phyloP scores from a whole-genome alignment of 495 filamentous ascomycete species.

The Copromyces sp. region DNA sequence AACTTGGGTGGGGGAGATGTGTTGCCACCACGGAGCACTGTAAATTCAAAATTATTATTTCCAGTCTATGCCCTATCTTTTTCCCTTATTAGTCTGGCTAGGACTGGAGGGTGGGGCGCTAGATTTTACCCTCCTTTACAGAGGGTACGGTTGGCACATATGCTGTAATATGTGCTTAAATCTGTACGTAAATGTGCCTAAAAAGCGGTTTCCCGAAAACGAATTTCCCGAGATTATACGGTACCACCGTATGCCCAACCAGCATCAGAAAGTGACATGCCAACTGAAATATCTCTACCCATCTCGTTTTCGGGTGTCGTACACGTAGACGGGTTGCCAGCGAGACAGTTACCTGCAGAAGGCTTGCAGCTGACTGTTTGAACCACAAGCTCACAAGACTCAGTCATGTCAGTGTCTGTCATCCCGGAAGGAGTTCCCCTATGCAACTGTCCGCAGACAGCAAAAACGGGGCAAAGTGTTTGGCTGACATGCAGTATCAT shows the following conservation, averaged over 20 bases:
- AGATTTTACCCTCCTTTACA: too few species aligned
- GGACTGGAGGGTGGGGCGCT: too few species aligned
- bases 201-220: too few species aligned
- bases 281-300: background rate
- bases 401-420: background rate
- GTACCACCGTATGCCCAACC: background rate
- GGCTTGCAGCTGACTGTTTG: background rate
- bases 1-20: too few species aligned
- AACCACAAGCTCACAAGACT: background rate
- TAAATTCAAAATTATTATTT: too few species aligned
- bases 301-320: background rate
- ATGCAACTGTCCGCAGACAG: background rate
- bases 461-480: background rate
- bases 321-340: background rate
- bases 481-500: background rate
- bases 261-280: background rate
- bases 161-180: too few species aligned
- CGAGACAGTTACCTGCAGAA: background rate
- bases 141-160: too few species aligned
- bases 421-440: background rate
- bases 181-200: too few species aligned
- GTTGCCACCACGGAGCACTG: too few species aligned
- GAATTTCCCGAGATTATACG: too few species aligned
- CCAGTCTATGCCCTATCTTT: too few species aligned
- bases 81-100: too few species aligned